These are phyloP conservation scores for Fusarium neocosmosporiellum DNA, from an alignment of 2,329 filamentous ascomycete genomes.

Conservation along the genomic window DNA sequence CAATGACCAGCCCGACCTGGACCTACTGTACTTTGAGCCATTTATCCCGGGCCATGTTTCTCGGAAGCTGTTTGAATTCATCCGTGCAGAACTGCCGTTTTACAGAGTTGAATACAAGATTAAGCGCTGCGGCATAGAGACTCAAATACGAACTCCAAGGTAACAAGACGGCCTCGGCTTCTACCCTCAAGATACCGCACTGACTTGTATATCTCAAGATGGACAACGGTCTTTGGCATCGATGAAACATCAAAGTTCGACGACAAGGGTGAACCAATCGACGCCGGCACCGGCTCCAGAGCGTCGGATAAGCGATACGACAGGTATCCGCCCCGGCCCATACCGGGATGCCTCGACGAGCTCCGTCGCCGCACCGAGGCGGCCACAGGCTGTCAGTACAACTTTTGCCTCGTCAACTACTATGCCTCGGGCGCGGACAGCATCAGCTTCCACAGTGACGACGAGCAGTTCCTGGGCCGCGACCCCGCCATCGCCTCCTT, in stretches of 20 bases:
- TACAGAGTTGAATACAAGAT: slow-evolving; percentile 81
- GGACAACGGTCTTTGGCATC: slow-evolving; percentile 67
- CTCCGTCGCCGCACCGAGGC: slow-evolving; percentile 73
- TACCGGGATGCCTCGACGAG: slow-evolving; percentile 75
- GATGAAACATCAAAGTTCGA: slow-evolving; percentile 73
- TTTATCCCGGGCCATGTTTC: slow-evolving; percentile 71
- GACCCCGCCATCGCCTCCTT: slow-evolving; percentile 80
- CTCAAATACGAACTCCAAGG: slow-evolving; percentile 68
- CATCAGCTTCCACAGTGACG: slow-evolving; percentile 83
- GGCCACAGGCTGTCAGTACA: slow-evolving; percentile 75
- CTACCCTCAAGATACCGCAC: not conserved
- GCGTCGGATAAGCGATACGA: slow-evolving; percentile 65
- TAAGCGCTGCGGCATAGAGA: slow-evolving; percentile 71
- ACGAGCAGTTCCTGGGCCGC: slow-evolving; percentile 79
- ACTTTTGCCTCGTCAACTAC: slow-evolving; percentile 86
- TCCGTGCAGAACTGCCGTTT: slow-evolving; percentile 78
- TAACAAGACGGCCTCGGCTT: slow-evolving; percentile 28
- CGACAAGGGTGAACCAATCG: slow-evolving; percentile 54
- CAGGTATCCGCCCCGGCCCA: slow-evolving; percentile 71
- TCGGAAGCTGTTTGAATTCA: slow-evolving; percentile 74
- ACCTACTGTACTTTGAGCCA: slow-evolving; percentile 80
- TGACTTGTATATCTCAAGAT: slow-evolving; percentile 41
- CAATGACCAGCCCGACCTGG: slow-evolving; percentile 75
- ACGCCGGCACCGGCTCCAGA: slow-evolving; percentile 54
- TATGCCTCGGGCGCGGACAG: slow-evolving; percentile 82